Percentiles rank a stretch among this genome's conserved stretches.
phyloP scores from a whole-genome alignment of 345 rosid genomes.

The Pugionium cornutum region DNA sequence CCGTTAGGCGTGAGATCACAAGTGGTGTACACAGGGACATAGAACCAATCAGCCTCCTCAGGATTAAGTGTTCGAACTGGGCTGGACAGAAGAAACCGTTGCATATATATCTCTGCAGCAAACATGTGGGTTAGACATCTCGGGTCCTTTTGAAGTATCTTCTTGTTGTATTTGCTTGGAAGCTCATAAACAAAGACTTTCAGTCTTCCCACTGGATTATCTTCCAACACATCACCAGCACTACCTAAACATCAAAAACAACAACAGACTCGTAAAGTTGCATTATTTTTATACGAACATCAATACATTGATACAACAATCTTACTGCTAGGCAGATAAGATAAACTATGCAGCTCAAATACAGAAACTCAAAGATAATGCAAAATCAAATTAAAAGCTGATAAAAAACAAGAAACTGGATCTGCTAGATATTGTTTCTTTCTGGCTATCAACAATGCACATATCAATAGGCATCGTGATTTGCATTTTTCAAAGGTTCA shows the following conservation, averaged over 20 bases:
- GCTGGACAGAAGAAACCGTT: slow-evolving; percentile 88
- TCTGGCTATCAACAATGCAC: slow-evolving; percentile 1
- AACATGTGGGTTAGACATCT: slow-evolving; percentile 98
- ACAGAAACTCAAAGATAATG: not conserved
- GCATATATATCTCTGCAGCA: slow-evolving; percentile 98
- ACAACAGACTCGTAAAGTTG: slow-evolving; percentile 1
- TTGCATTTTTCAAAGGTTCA: slow-evolving; percentile 15
- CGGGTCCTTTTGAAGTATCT: slow-evolving; percentile 83
- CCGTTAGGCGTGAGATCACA: slow-evolving; percentile 97
- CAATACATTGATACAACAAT: not conserved
- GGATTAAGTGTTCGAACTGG: slow-evolving; percentile 94
- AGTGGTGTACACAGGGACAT: slow-evolving; percentile 91
- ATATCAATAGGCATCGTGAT: slow-evolving; percentile 16
- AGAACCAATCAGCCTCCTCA: slow-evolving; percentile 98
- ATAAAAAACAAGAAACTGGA: slow-evolving; percentile 9
- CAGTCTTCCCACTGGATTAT: slow-evolving; percentile 91
- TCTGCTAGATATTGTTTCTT: not conserved
- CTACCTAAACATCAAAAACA: slow-evolving; percentile 59
- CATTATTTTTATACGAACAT: slow-evolving; percentile 1
- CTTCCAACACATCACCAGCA: slow-evolving; percentile 99
- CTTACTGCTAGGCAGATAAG: too few species aligned
- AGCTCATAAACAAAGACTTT: slow-evolving; percentile 95
- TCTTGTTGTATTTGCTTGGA: slow-evolving; percentile 95
- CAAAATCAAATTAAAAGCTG: not conserved
- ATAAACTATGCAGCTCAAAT: too few species aligned